Base-by-base conservation (phyloP, 2,329 filamentous ascomycete genomes). In the Domatiomyces globalis region DNA sequence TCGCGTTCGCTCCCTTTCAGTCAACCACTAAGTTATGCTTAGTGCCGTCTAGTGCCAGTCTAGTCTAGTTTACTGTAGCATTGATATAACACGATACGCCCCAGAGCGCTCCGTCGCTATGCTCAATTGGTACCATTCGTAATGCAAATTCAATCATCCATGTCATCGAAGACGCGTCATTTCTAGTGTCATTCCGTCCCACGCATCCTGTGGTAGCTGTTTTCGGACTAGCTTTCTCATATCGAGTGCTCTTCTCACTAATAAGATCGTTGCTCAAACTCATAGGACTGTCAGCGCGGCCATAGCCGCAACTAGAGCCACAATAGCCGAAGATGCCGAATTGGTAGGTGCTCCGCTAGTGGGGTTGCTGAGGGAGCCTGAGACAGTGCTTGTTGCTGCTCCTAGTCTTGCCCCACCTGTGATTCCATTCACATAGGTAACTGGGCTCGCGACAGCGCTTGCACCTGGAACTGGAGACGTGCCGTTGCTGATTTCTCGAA, bases 401-500 rank as follows among this genome's bases (percentile, higher is more conserved):
- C 53, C 54, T 17, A 54, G 43, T 39, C 45, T 50, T 22, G 58
- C 54, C 7, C 56, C 56, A 15, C 36, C 52, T 18, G 54, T 54
- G 33, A 47, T 49, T 1, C 56, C 59, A 10, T 49, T 46, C 17
- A 59, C 48, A 43, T 47, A 53, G 10, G 58, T 59, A 5, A 62
- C 59, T 1, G 62, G 53, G 48, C 49, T 57, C 8, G 55, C 43
- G 9, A 59, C 63, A 1, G 57, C 50, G 0, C 72, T 74, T 5
- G 78, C 77, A 45, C 70, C 68, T 0, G 78, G 78, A 1, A 81
- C 70, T 8, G 71, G 71, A 39, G 66, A 57, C 2, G 66, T 57
- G 2, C 73, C 74, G 15, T 68, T 68, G 6, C 69, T 67, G 50
- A 81, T 81, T 58, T 80, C 78, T 52, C 73, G 53, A 46, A 81